Conservation (phyloP, 768 basidiomycete species). For the Tricholoma sp. region DNA sequence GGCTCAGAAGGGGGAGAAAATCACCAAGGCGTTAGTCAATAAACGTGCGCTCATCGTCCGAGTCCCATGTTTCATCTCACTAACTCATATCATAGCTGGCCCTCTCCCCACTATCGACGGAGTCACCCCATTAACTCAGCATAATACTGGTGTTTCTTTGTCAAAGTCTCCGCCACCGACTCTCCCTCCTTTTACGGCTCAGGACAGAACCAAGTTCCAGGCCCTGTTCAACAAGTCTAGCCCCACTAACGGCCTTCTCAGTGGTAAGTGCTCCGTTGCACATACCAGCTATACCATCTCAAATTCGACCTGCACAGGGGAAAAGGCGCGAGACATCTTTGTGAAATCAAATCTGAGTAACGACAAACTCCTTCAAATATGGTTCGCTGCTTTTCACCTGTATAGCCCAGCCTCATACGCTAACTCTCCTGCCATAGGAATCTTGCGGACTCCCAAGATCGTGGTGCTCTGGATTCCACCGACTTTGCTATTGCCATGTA, state of each 20-base stretch:
- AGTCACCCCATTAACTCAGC: constrained; percentile 49
- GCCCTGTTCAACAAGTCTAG: constrained; percentile 69
- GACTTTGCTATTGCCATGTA: constrained; percentile 98
- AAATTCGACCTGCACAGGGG: constrained; percentile 41
- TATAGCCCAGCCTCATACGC: constrained; percentile 1
- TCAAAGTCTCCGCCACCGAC: constrained; percentile 58
- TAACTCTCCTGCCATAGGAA: constrained; percentile 47
- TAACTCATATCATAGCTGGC: constrained; percentile 54
- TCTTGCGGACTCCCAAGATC: constrained; percentile 90
- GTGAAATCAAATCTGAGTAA: constrained; percentile 84
- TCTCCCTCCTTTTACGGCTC: constrained; percentile 66
- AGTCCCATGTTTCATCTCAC: constrained; percentile 7
- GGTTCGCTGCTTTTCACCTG: constrained; percentile 43
- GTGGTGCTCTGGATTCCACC: constrained; percentile 80
- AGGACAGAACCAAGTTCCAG: constrained; percentile 83
- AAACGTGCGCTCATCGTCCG: constrained; percentile 52
- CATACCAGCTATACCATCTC: neutral
- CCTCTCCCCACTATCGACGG: constrained; percentile 81
- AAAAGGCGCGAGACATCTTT: constrained; percentile 87
- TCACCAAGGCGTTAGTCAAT: constrained; percentile 54
- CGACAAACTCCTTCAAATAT: constrained; percentile 89
- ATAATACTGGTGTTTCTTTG: constrained; percentile 52
- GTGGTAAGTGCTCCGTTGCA: constrained; percentile 43
- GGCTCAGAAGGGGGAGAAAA: constrained; percentile 80
- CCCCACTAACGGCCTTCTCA: constrained; percentile 72